Conservation (phyloP, 2,329 filamentous ascomycete genomes). For the Microsporum canis region DNA sequence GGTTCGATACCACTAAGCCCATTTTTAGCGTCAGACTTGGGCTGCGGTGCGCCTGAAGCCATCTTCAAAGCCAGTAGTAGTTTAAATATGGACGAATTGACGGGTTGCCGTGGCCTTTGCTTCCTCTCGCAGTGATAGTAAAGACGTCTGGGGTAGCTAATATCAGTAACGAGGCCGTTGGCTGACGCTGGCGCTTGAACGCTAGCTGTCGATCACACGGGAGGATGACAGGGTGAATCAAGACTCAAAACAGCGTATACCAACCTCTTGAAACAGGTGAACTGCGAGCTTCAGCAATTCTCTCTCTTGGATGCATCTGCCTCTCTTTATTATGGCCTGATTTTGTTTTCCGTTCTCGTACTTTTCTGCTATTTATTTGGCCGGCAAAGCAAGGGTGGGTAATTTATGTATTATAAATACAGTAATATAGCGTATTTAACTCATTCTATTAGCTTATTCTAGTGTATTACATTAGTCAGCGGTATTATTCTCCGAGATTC, state of each 20-base stretch:
- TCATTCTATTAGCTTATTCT: not conserved
- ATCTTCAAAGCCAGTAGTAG: not conserved
- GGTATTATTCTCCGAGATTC: not conserved
- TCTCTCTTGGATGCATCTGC: not conserved
- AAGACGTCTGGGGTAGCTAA: not conserved
- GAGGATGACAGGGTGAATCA: not conserved
- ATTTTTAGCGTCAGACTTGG: not conserved
- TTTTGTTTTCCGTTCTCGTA: not conserved
- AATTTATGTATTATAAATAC: not conserved
- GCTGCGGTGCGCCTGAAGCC: not conserved
- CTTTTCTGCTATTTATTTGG: not conserved
- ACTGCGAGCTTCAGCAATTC: not conserved
- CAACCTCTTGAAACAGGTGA: not conserved
- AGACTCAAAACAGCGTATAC: too few species aligned
- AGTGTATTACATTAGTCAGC: not conserved
- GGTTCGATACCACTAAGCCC: not conserved
- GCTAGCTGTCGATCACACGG: not conserved
- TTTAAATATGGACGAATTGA: not conserved
- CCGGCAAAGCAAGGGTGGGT: not conserved
- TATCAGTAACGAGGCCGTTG: not conserved
- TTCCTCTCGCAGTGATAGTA: not conserved
- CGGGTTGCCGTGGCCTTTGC: not conserved
- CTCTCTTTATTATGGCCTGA: not conserved
- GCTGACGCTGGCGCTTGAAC: not conserved
- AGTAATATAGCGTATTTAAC: not conserved